Evolutionary conservation across 129 eudicot genomes (phyloP), one percentile per base, ranked within the genome.

Genomic region (Centrapalus pauciflorus): DNA sequence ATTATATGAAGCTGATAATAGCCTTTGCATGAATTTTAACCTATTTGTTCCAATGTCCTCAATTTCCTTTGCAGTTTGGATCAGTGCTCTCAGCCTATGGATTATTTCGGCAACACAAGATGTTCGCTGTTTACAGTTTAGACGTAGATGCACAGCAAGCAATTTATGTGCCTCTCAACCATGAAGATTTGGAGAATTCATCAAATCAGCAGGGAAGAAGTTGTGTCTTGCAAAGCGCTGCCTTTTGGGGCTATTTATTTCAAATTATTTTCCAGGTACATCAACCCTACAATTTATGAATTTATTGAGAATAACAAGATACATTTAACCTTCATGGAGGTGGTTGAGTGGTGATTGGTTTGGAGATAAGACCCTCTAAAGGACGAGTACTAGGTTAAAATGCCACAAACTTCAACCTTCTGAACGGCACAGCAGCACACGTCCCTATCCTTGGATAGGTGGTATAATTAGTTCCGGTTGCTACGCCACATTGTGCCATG

Each of bases 211-310:
- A 50, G 2, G 79, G 55, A 20, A 60, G 63, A 63, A 40, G 33
- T 66, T 78, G 74, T 62, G 55, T 66, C 41, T 55, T 54, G 35
- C 46, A 24, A 70, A 57, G 77, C 70, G 51, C 66, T 12, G 66
- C 66, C 27, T 61, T 77, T 37, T 84, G 82, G 78, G 76, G 85
- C 7, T 67, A 84, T 80, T 17, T 70, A 29, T 88, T 82, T 67
- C 91, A 88, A 64, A 58, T 88, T 70, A 13, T 88, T 57, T 88
- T 72, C 74, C 96, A 88, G 90, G 95, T 83, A 68, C 19, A 55
- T 30, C 23, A 68, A 12, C 59, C 26, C 8, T 13, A 30, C 5
- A 65, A 49, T 3, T 52, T 48, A 14, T 72, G 71, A 51, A 8
- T 21, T 48, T 70, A 1, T 57, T 19, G 26, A 41, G 12, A 29